A percentile compares a stretch with the other conserved stretches of the same genome.
Evolutionary conservation across 169 alveolate species (phyloP).

Genomic region (Toxoplasma gondii): DNA sequence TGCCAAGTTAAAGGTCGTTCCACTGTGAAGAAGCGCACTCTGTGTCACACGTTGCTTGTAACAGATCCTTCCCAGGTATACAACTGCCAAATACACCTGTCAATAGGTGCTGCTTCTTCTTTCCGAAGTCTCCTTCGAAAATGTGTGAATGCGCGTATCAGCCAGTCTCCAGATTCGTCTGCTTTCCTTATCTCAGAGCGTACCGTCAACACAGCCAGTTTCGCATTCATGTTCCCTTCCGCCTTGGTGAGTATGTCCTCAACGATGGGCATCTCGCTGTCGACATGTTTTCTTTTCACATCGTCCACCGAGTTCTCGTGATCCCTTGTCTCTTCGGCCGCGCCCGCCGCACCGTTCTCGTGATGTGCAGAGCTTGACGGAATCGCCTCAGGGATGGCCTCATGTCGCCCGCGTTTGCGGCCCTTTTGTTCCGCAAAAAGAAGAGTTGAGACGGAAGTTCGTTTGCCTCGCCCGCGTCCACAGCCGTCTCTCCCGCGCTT

Average conservation of each 20-base stretch:
- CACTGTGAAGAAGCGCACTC: no score
- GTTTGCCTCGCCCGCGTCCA: not conserved
- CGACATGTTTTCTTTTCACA: not conserved
- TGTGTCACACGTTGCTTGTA: no score
- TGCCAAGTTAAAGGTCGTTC: no score
- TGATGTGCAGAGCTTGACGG: not conserved
- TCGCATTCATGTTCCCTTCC: slow-evolving; percentile 45
- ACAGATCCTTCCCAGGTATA: no score
- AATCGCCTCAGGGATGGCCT: not conserved
- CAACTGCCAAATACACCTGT: no score
- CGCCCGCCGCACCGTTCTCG: not conserved
- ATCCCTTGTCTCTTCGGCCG: not conserved
- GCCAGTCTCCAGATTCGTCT: no score
- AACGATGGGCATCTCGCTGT: not conserved
- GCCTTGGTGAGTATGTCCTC: not conserved
- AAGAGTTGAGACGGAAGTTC: not conserved
- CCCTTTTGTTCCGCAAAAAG: not conserved
- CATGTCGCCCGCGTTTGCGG: not conserved
- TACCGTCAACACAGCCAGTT: slow-evolving; percentile 37
- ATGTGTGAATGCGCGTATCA: no score
- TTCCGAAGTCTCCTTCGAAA: no score
- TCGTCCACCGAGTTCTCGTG: not conserved
- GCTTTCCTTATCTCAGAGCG: not conserved
- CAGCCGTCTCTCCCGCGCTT: not conserved
- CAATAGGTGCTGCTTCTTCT: no score